A percentile compares a stretch with the other conserved stretches of the same genome.
These are phyloP conservation scores for Kodamaea leandrae DNA, from an alignment of 805 yeast species.

Conservation along the genomic window DNA sequence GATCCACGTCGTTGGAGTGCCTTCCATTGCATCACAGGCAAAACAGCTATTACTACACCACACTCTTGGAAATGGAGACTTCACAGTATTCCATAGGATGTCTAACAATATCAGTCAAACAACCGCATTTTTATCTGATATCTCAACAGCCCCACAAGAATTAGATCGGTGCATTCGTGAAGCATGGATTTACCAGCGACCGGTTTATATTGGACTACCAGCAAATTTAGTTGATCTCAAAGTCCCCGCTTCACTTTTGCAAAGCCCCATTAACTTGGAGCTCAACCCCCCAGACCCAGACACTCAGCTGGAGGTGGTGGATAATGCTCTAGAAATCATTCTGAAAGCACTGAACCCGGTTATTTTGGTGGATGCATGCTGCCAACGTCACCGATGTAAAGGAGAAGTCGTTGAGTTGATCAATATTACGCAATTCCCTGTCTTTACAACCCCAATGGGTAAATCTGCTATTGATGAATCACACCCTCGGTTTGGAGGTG, in stretches of 20 bases:
- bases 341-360: constrained; percentile 18
- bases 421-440: constrained; percentile 18
- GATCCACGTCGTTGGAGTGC: constrained; percentile 17
- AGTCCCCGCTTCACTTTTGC: constrained; percentile 12
- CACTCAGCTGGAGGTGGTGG: constrained; percentile 15
- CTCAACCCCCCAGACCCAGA: constrained; percentile 14
- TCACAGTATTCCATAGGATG: constrained; percentile 15
- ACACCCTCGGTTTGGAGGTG: constrained; percentile 20
- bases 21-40: constrained; percentile 14
- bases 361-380: constrained; percentile 22
- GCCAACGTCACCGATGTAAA: constrained; percentile 19
- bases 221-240: constrained; percentile 15
- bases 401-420: constrained; percentile 18
- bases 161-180: constrained; percentile 17
- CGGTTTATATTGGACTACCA: constrained; percentile 17
- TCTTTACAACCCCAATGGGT: constrained; percentile 24
- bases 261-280: constrained; percentile 14
- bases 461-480: constrained; percentile 23
- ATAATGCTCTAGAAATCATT: constrained; percentile 7
- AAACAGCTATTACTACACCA: constrained; percentile 18
- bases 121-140: constrained; percentile 13
- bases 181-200: constrained; percentile 18
- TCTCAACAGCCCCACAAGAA: constrained; percentile 12
- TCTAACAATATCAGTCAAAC: constrained; percentile 13
- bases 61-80: constrained; percentile 19